These are phyloP conservation scores for Kodamaea nitidulidarum DNA, from an alignment of 805 yeast species.

Conservation along the genomic window DNA sequence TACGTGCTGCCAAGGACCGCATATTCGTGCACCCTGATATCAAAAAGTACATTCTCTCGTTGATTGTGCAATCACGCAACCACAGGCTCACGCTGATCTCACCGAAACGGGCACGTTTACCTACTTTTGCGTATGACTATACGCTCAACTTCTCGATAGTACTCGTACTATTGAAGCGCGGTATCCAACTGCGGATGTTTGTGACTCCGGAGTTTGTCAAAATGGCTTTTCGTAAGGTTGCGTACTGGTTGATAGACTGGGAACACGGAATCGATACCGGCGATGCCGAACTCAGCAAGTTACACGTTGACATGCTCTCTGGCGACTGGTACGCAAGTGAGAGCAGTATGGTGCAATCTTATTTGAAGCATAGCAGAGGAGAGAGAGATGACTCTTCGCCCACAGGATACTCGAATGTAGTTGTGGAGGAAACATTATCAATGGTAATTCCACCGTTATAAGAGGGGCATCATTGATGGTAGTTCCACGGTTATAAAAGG, in stretches of 20 bases:
- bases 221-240: constrained; percentile 35
- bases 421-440: constrained; percentile 35
- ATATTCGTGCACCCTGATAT: constrained; percentile 35
- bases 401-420: constrained; percentile 30
- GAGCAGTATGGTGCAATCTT: constrained; percentile 29
- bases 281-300: constrained; percentile 13
- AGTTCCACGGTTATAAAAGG: too few species aligned
- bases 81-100: constrained; percentile 39
- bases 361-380: constrained; percentile 19
- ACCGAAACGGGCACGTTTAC: constrained; percentile 31
- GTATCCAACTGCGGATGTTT: constrained; percentile 14
- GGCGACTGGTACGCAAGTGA: constrained; percentile 46
- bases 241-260: constrained; percentile 45
- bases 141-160: constrained; percentile 26
- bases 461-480: background rate
- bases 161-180: constrained; percentile 20
- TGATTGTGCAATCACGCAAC: constrained; percentile 33
- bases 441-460: constrained; percentile 38
- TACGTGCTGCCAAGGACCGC: constrained; percentile 1
- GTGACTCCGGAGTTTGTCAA: constrained; percentile 38
- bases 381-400: constrained; percentile 21
- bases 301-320: constrained; percentile 31
- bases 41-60: constrained; percentile 33
- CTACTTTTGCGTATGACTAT: constrained; percentile 29
- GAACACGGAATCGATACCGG: constrained; percentile 18